These are phyloP conservation scores for Mycena haematopus DNA, from an alignment of 768 basidiomycete genomes.

Conservation along the genomic window DNA sequence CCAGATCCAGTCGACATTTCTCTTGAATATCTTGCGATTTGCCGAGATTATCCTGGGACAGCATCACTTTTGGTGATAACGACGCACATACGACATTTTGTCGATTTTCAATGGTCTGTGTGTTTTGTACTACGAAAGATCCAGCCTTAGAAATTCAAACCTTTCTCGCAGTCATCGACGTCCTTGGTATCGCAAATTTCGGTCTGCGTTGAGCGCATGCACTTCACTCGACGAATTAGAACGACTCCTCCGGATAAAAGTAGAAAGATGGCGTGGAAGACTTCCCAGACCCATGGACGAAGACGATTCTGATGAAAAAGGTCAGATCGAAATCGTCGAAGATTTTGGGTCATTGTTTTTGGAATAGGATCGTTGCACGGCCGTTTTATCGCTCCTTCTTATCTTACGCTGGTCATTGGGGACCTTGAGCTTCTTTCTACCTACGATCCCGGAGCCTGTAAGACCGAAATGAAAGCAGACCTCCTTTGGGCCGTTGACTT, in stretches of 20 bases:
- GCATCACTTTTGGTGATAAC: conserved; percentile 57
- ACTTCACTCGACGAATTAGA: conserved; percentile 51
- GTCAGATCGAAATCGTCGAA: conserved; percentile 4
- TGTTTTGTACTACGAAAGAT: conserved; percentile 18
- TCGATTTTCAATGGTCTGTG: conserved; percentile 68
- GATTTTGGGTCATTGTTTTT: conserved; percentile 25
- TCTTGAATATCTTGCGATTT: conserved; percentile 72
- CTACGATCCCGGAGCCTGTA: not conserved
- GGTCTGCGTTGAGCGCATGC: conserved; percentile 50
- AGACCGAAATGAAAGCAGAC: not conserved
- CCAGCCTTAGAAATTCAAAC: conserved; percentile 6
- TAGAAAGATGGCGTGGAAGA: conserved; percentile 57
- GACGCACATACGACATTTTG: conserved; percentile 70
- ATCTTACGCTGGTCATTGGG: not conserved
- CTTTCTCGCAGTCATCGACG: conserved; percentile 48
- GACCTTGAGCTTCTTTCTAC: not conserved
- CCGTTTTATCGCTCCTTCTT: not conserved
- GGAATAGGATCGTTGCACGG: conserved; percentile 17
- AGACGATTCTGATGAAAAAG: conserved; percentile 27
- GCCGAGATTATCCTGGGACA: conserved; percentile 56
- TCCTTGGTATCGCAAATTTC: conserved; percentile 65
- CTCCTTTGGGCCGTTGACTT: no score
- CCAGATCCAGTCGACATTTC: conserved; percentile 72
- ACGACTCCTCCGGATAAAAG: conserved; percentile 36
- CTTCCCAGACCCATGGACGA: conserved; percentile 35